Conservation (phyloP, 2,329 filamentous ascomycete species). For the Whalleya microplaca region DNA sequence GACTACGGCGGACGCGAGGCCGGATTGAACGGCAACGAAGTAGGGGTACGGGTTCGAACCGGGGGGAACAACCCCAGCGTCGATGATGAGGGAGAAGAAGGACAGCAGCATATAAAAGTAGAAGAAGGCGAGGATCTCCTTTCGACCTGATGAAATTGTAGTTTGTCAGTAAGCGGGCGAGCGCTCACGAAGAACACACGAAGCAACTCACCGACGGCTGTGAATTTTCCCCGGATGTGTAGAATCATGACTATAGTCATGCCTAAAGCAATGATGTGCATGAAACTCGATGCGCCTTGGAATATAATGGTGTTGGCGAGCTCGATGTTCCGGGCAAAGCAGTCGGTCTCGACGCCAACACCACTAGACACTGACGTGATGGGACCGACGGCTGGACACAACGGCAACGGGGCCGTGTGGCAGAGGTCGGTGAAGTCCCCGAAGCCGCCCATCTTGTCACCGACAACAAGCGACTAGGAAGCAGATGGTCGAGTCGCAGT, state of each 20-base stretch:
- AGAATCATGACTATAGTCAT: conserved; percentile 99
- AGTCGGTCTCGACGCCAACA: conserved; percentile 83
- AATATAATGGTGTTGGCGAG: conserved; percentile 99
- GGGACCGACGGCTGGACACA: conserved; percentile 84
- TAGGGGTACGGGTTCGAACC: conserved; percentile 82
- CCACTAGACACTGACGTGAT: conserved; percentile 68
- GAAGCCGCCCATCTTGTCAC: conserved; percentile 72
- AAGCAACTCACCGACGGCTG: conserved; percentile 79
- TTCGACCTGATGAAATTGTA: conserved; percentile 53
- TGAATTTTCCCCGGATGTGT: conserved; percentile 96
- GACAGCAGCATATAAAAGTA: conserved; percentile 94
- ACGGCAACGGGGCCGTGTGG: conserved; percentile 78
- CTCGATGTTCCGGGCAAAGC: conserved; percentile 94
- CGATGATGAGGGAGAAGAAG: conserved; percentile 84
- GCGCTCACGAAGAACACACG: background rate
- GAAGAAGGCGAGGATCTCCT: conserved; percentile 86
- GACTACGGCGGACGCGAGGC: conserved; percentile 81
- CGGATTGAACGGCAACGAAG: conserved; percentile 86
- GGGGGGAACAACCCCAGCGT: conserved; percentile 89
- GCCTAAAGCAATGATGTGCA: conserved; percentile 85
- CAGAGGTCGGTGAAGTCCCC: conserved; percentile 90
- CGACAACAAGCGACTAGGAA: conserved; percentile 4
- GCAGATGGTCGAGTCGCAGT: background rate
- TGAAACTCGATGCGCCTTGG: conserved; percentile 85
- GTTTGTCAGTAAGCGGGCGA: conserved; percentile 13